Evolutionary conservation across 768 basidiomycete genomes (phyloP).

Genomic region (Termitomyces sp.): DNA sequence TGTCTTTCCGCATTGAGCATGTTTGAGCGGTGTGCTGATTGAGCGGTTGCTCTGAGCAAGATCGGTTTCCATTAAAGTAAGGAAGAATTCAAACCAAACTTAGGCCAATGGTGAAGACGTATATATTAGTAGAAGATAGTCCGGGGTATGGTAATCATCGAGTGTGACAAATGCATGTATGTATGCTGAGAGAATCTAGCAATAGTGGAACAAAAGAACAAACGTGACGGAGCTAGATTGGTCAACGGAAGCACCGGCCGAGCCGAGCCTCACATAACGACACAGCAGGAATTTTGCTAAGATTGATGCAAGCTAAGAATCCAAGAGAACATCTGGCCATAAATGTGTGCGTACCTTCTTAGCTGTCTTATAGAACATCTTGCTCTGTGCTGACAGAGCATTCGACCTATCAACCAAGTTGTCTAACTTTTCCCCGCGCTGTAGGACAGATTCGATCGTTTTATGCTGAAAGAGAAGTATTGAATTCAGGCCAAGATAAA

Average conservation of each 20-base stretch:
- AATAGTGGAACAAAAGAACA: constrained; percentile 9
- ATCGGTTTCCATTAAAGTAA: neutral
- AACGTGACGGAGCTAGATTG: neutral
- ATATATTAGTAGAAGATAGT: constrained; percentile 10
- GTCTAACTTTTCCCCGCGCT: constrained; percentile 95
- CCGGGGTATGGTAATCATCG: constrained; percentile 8
- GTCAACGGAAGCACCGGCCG: neutral
- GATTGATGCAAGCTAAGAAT: constrained; percentile 1
- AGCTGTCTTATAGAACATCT: constrained; percentile 99
- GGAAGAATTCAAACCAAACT: neutral
- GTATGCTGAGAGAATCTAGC: constrained; percentile 1
- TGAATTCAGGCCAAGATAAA: neutral
- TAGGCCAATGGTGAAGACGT: neutral
- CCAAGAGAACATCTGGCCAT: neutral
- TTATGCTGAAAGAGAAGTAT: constrained; percentile 65
- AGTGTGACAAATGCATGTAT: neutral
- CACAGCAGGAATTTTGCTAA: constrained; percentile 95
- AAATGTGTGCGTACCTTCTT: constrained; percentile 71
- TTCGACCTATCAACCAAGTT: constrained; percentile 92
- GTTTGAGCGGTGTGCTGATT: neutral
- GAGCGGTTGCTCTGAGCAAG: neutral
- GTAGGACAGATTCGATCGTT: constrained; percentile 95
- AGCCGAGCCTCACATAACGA: constrained; percentile 55
- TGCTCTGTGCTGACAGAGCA: constrained; percentile 81
- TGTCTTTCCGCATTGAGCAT: neutral